Conservation (phyloP, 78 protist species). For the Dictyostelium intermedium region DNA sequence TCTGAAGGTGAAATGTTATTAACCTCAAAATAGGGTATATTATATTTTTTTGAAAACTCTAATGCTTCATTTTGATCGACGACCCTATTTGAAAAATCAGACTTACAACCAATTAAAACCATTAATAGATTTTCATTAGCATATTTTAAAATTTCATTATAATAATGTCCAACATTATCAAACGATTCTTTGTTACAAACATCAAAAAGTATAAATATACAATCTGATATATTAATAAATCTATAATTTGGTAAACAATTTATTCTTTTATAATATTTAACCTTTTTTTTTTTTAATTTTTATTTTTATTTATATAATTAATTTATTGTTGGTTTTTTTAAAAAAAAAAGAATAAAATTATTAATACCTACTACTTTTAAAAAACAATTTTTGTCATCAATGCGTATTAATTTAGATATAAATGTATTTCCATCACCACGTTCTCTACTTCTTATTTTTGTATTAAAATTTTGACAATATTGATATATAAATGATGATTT, state of each 20-base stretch:
- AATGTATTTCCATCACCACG: neutral
- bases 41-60: neutral
- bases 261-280: neutral
- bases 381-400: neutral
- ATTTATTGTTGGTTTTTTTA: neutral
- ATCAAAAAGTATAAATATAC: neutral
- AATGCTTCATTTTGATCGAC: neutral
- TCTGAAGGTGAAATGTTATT: neutral
- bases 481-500: neutral
- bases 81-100: neutral
- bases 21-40: neutral
- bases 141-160: neutral
- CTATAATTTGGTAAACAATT: neutral
- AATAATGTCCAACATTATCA: neutral
- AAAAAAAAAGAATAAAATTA: neutral
- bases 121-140: neutral
- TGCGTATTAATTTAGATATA: neutral
- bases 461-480: neutral
- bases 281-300: neutral
- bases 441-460: neutral
- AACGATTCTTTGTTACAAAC: neutral
- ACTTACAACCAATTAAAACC: neutral
- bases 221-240: neutral
- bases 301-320: too few relatives aligned
- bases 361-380: neutral